Evolutionary conservation across 2,329 filamentous ascomycete species (phyloP).

Genomic region (Cylindrodendrum hubeiense): DNA sequence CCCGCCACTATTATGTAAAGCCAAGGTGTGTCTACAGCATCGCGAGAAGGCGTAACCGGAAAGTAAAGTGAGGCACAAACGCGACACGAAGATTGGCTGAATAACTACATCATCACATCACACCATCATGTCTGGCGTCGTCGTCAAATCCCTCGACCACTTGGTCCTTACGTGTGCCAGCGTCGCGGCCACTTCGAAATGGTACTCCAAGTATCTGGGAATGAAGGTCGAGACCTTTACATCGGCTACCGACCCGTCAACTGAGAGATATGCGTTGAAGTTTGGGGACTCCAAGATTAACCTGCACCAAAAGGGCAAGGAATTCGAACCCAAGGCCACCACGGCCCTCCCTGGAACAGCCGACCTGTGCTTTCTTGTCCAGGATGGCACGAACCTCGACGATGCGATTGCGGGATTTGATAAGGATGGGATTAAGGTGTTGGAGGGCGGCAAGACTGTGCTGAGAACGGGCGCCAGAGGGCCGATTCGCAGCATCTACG

Average conservation of each 20-base stretch:
- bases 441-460: constrained; percentile 65
- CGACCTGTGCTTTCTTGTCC: constrained; percentile 70
- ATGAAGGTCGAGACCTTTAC: constrained; percentile 68
- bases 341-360: constrained; percentile 67
- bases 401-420: constrained; percentile 57
- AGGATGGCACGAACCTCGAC: constrained; percentile 58
- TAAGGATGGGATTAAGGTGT: constrained; percentile 59
- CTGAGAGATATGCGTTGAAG: constrained; percentile 61
- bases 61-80: no score
- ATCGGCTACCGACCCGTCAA: constrained; percentile 51
- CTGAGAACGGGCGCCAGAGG: constrained; percentile 67
- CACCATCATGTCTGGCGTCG: background rate
- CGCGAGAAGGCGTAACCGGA: no score
- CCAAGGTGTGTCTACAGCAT: no score
- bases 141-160: constrained; percentile 66
- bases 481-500: constrained; percentile 68
- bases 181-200: constrained; percentile 62
- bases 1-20: no score
- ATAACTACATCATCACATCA: background rate
- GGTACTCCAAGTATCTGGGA: constrained; percentile 67
- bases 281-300: constrained; percentile 74
- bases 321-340: constrained; percentile 71
- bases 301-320: constrained; percentile 67
- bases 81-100: no score
- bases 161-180: constrained; percentile 69